Evolutionary conservation across 2,329 filamentous ascomycete genomes (phyloP).

Genomic region (Arthroderma uncinatum): DNA sequence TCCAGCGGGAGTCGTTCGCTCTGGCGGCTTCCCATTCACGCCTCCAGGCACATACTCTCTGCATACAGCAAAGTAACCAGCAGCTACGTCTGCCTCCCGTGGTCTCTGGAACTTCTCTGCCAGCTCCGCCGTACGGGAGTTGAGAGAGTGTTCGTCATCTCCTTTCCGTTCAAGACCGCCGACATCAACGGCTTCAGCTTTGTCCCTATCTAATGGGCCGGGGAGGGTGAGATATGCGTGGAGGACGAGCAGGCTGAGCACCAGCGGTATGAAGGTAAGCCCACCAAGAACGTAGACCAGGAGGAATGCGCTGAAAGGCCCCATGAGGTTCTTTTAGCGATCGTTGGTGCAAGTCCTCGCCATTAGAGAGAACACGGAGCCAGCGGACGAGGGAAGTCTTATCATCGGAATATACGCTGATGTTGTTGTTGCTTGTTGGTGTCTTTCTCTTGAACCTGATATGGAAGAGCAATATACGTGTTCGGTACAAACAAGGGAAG

Average conservation of each 20-base stretch:
- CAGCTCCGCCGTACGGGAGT: conserved; percentile 47
- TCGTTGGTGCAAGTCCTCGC: neutral
- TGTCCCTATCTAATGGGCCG: conserved; percentile 11
- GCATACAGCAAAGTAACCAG: conserved; percentile 91
- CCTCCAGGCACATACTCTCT: conserved; percentile 85
- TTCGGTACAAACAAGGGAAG: neutral
- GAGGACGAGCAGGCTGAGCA: conserved; percentile 49
- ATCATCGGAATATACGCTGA: neutral
- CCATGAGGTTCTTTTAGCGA: conserved; percentile 26
- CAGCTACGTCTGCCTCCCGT: conserved; percentile 65
- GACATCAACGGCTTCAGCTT: conserved; percentile 22
- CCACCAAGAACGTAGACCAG: conserved; percentile 75
- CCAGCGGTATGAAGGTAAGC: conserved; percentile 71
- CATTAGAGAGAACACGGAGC: neutral
- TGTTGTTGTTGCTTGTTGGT: neutral
- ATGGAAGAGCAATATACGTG: neutral
- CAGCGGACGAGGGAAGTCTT: neutral
- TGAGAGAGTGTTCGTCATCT: conserved; percentile 56
- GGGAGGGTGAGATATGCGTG: conserved; percentile 62
- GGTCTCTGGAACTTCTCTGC: conserved; percentile 51
- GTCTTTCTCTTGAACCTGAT: neutral
- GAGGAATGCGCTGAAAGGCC: conserved; percentile 47
- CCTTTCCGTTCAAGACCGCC: conserved; percentile 40
- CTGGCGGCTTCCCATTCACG: conserved; percentile 84
- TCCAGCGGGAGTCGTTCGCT: conserved; percentile 69